Percentiles rank a stretch among this genome's conserved stretches.
phyloP scores from a whole-genome alignment of 2,329 filamentous ascomycete species.

The Cytospora piceicola region DNA sequence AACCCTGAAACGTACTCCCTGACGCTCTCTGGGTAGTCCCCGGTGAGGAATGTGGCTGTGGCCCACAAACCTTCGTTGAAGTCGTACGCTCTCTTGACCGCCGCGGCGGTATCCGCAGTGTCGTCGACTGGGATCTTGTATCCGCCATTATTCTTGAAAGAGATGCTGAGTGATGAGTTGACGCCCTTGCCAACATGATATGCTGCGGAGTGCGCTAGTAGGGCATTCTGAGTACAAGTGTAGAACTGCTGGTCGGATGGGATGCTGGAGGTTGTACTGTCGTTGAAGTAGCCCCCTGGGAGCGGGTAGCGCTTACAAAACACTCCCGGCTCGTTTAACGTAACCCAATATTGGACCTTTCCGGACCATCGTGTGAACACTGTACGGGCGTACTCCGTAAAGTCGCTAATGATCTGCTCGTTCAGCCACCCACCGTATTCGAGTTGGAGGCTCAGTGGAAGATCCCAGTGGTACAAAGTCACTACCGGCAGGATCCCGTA shows the following conservation, averaged over 20 bases:
- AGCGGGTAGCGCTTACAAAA: slow-evolving; percentile 10
- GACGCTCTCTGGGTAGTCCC: slow-evolving; percentile 14
- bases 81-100: slow-evolving; percentile 18
- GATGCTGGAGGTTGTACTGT: slow-evolving; percentile 2
- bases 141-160: slow-evolving; percentile 18
- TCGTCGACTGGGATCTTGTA: slow-evolving; percentile 19
- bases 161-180: slow-evolving; percentile 9
- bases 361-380: slow-evolving; percentile 8
- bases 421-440: slow-evolving; percentile 15
- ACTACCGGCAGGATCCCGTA: slow-evolving; percentile 11
- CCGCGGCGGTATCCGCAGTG: neutral
- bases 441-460: slow-evolving; percentile 19
- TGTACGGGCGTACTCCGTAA: slow-evolving; percentile 20
- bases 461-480: slow-evolving; percentile 17
- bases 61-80: slow-evolving; percentile 23
- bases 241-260: slow-evolving; percentile 11
- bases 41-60: slow-evolving; percentile 8
- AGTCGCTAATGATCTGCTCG: slow-evolving; percentile 19
- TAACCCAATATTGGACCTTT: slow-evolving; percentile 20
- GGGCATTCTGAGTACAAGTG: neutral
- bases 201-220: slow-evolving; percentile 13
- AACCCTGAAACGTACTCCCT: slow-evolving; percentile 8
- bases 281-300: slow-evolving; percentile 15
- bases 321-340: slow-evolving; percentile 12
- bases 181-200: slow-evolving; percentile 14